These are phyloP conservation scores for Juncus inflexus DNA, from an alignment of 176 grass and related monocot species.

Conservation along the genomic window DNA sequence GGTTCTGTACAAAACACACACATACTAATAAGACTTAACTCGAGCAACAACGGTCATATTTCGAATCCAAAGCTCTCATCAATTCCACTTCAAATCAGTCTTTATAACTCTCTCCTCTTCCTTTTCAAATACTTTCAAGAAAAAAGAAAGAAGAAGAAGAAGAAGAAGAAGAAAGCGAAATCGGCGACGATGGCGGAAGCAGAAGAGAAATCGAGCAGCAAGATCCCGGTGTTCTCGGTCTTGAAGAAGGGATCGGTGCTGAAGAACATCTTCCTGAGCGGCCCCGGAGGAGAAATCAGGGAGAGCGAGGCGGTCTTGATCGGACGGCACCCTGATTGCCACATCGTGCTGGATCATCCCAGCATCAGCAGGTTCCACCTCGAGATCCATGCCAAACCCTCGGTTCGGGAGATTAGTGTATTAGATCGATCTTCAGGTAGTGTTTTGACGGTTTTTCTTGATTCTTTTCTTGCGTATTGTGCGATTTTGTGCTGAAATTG, in stretches of 20 bases:
- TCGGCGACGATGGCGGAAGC: conserved; percentile 11
- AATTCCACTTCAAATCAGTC: neutral
- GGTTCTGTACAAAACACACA: neutral
- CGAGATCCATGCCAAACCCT: conserved; percentile 34
- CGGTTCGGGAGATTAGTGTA: conserved; percentile 47
- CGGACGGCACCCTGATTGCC: conserved; percentile 78
- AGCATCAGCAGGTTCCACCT: conserved; percentile 91
- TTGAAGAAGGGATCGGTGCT: conserved; percentile 54
- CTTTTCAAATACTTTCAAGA: neutral
- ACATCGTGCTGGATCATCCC: conserved; percentile 77
- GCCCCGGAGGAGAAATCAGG: neutral
- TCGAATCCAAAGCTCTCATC: conserved; percentile 24
- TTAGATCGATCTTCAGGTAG: conserved; percentile 71
- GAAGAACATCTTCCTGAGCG: conserved; percentile 68
- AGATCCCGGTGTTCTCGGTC: conserved; percentile 71
- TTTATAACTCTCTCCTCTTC: neutral
- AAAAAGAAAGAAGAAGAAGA: neutral
- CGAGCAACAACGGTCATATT: conserved; percentile 17
- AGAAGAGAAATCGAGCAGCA: conserved; percentile 22
- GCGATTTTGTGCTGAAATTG: too few species aligned
- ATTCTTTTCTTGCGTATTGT: too few species aligned
- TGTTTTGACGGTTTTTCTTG: neutral
- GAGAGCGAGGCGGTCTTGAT: conserved; percentile 41
- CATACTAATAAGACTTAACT: neutral
- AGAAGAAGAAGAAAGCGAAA: neutral